Evolutionary conservation across 495 filamentous ascomycete genomes (phyloP), one percentile per base, ranked within the genome.

Genomic region (Aspergillus homomorphus): DNA sequence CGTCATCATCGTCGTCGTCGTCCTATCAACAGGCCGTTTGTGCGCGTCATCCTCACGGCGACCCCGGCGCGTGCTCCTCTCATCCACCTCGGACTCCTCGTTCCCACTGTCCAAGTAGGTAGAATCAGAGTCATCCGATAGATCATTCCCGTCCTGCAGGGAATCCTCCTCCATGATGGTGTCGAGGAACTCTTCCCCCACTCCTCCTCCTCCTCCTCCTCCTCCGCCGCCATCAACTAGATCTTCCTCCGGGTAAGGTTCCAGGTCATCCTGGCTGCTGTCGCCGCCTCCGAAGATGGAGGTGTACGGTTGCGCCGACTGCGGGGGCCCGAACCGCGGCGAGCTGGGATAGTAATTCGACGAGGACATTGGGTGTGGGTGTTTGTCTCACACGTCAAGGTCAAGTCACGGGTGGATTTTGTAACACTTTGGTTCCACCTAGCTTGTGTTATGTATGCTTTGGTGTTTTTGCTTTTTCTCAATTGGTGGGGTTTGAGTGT

Each of bases 221-320:
- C 15, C 10, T 4, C 12, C 33, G 12, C 15, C 10, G 12, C 6
- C 33, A 12, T 7, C 33, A 38, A 12, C 33, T 2, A 14, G 7
- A 38, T 2, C 4, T 2, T 7, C 33, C 16, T 50, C 57, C 9
- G 46, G 52, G 21, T 61, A 49, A 1, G 56, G 54, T 12, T 66
- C 59, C 23, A 57, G n/a, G 14, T 61, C 33, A 68, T 69, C 59
- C 48, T 70, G 67, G 14, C 60, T 58, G 60, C 61, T 66, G 16
- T 61, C 59, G 2, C 72, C 72, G 33, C 72, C 72, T 41, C 70
- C 73, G 43, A 76, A 76, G 48, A 77, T 51, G 19, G 73, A 71
- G 22, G 59, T 63, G 53, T 62, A 66, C 9, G 64, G 70, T 53
- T 77, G 73, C 9, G 72, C 72, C 33, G 73, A 77, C 45, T 64